Evolutionary conservation across 176 grass and related monocot species (phyloP).

Genomic region (Guadua angustifolia): DNA sequence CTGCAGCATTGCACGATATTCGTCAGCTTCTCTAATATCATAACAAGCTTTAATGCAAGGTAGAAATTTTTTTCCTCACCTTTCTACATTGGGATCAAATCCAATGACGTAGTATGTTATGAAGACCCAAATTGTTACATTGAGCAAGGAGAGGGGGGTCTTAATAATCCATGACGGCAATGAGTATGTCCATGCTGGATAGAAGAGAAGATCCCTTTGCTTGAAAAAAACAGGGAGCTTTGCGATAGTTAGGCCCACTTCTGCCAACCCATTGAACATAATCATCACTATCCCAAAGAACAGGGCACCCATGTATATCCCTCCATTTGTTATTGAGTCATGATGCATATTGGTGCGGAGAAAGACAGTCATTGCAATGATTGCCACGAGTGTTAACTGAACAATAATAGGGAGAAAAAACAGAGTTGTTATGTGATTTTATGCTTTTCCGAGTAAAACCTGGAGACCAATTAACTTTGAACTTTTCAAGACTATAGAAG

Average conservation of each 20-base stretch:
- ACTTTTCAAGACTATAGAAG: not conserved
- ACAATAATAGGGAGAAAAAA: slow-evolving; percentile 4
- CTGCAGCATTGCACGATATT: slow-evolving; percentile 47
- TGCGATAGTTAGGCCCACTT: slow-evolving; percentile 63
- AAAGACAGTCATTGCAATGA: slow-evolving; percentile 77
- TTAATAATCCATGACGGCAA: slow-evolving; percentile 74
- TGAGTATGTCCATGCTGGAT: slow-evolving; percentile 75
- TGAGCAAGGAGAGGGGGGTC: slow-evolving; percentile 59
- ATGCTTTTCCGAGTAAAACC: not conserved
- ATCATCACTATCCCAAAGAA: slow-evolving; percentile 64
- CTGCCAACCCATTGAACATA: slow-evolving; percentile 82
- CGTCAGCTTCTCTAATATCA: not conserved
- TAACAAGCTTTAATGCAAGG: not conserved
- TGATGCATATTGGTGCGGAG: slow-evolving; percentile 68
- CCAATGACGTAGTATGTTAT: slow-evolving; percentile 81
- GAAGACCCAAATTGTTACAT: slow-evolving; percentile 77
- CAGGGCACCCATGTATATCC: slow-evolving; percentile 68
- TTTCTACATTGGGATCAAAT: slow-evolving; percentile 70
- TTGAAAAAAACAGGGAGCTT: slow-evolving; percentile 88
- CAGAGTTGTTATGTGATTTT: not conserved
- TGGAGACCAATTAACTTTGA: not conserved
- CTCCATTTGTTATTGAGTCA: slow-evolving; percentile 37
- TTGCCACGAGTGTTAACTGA: slow-evolving; percentile 54
- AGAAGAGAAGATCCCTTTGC: slow-evolving; percentile 82
- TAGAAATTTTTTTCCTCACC: slow-evolving; percentile 45